phyloP scores from a whole-genome alignment of 1,139 yeast species.

The Pichia sp. region DNA sequence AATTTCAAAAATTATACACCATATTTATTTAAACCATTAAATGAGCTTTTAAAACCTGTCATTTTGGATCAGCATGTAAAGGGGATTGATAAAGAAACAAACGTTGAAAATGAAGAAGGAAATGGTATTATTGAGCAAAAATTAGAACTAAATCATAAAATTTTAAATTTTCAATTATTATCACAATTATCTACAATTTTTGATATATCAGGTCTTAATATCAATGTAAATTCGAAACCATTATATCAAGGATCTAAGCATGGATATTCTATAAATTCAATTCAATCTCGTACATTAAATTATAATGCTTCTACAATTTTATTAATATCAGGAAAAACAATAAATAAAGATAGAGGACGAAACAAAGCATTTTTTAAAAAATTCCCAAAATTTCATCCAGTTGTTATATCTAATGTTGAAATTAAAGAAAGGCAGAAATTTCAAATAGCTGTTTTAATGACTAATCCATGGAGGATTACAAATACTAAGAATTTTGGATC shows the following conservation, averaged over 20 bases:
- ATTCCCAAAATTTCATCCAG: constrained; percentile 40
- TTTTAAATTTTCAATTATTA: constrained; percentile 5
- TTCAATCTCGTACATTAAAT: constrained; percentile 77
- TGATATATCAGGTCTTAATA: constrained; percentile 2
- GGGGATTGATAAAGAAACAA: no score
- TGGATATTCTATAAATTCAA: constrained; percentile 83
- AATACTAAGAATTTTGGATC: constrained; percentile 72
- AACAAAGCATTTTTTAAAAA: constrained; percentile 39
- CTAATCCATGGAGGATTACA: constrained; percentile 69
- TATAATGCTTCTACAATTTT: constrained; percentile 86
- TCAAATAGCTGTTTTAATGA: constrained; percentile 8
- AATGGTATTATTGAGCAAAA: constrained; percentile 15
- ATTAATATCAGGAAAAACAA: constrained; percentile 57
- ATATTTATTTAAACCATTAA: constrained; percentile 34
- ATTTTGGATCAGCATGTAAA: no score
- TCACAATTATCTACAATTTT: constrained; percentile 10
- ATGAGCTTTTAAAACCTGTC: constrained; percentile 27
- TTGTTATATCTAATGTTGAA: not conserved
- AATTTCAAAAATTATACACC: constrained; percentile 19
- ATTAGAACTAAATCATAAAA: constrained; percentile 3
- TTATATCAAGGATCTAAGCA: constrained; percentile 67
- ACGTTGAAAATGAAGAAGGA: constrained; percentile 40
- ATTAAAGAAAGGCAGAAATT: constrained; percentile 3
- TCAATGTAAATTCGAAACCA: constrained; percentile 10
- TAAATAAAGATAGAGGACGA: constrained; percentile 48